phyloP scores from a whole-genome alignment of 768 basidiomycete species.

The Pilatotrama ljubarskyi region DNA sequence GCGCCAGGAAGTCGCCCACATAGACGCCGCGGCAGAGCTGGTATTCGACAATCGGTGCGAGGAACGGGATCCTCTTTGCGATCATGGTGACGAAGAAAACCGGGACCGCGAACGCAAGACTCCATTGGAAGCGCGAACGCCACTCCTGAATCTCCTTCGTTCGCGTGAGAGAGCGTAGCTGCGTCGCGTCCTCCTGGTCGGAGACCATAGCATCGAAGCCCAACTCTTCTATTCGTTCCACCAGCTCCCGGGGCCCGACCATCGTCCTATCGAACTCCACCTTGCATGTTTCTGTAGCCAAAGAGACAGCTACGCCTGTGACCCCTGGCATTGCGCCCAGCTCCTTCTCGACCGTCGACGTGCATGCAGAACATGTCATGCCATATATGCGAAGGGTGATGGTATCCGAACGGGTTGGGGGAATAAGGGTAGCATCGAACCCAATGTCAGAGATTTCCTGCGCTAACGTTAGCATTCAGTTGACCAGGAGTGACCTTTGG shows the following conservation, averaged over 20 bases:
- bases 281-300: conserved; percentile 74
- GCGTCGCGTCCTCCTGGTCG: conserved; percentile 78
- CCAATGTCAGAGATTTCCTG: conserved; percentile 94
- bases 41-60: conserved; percentile 52
- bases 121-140: conserved; percentile 74
- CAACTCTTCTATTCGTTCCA: conserved; percentile 83
- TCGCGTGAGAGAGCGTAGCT: conserved; percentile 81
- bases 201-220: conserved; percentile 89
- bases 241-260: conserved; percentile 82
- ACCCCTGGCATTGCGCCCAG: conserved; percentile 75
- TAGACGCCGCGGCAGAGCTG: conserved; percentile 68
- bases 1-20: conserved; percentile 75
- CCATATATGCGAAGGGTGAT: conserved; percentile 83
- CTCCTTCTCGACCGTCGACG: conserved; percentile 70
- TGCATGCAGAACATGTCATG: conserved; percentile 89
- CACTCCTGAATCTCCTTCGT: conserved; percentile 93
- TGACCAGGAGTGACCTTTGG: too few species aligned
- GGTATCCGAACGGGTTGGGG: conserved; percentile 59
- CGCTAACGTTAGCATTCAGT: background rate
- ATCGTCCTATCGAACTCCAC: conserved; percentile 73
- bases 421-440: conserved; percentile 83
- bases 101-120: conserved; percentile 81
- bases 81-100: conserved; percentile 94
- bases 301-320: conserved; percentile 66
- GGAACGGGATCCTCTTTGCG: conserved; percentile 61